Base-by-base conservation (phyloP, 192 early-diverging fungal species). In the Borealophlyctis nickersoniae region DNA sequence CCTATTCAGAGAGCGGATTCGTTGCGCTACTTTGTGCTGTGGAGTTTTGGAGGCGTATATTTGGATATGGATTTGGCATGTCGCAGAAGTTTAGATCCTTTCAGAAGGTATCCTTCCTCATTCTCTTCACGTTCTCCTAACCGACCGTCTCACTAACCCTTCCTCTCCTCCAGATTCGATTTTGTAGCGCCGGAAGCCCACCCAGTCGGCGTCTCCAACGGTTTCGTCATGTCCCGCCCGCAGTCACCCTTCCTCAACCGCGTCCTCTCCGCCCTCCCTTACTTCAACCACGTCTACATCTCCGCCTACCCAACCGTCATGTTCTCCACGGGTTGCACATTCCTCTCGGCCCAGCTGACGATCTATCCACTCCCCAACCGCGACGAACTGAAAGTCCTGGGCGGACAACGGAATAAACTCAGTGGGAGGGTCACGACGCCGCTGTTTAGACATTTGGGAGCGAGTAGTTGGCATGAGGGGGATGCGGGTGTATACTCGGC, bases 241-340 rank as follows among this genome's bases (percentile, higher is more conserved):
- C 30, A 39, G 11, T 52, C 60, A 49, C 61, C 62, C 30, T 73
- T 76, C 49, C 54, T 72, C 28, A 23, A 3, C 26, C 62, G 62
- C 28, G 52, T 76, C 29, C 58, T 76, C 64, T 14, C 54, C 13
- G 26, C 59, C 0, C 68, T 76, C 30, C 28, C 31, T 31, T 28
- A 13, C 28, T 73, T 60, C 49, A 58, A 76, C 52, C 65, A 36
- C 33, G 54, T n/a, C 30, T 67, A 69, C 49, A 1, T 72, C 36
- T 65, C 59, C 16, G 36, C 74, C 22, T 76, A 76, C 55, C 53
- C 59, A 3, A 76, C 66, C 48, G 70, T 76, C 30, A 73, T 76
- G 56, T 76, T 70, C 56, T 70, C 59, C 36, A 73, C 74, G 36
- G 74, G 74, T 16, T 72, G 71, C 62, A 66, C 70, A 62, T 76